Base-by-base conservation (phyloP, 257 asterid genomes). In the Leptodermis oblonga region DNA sequence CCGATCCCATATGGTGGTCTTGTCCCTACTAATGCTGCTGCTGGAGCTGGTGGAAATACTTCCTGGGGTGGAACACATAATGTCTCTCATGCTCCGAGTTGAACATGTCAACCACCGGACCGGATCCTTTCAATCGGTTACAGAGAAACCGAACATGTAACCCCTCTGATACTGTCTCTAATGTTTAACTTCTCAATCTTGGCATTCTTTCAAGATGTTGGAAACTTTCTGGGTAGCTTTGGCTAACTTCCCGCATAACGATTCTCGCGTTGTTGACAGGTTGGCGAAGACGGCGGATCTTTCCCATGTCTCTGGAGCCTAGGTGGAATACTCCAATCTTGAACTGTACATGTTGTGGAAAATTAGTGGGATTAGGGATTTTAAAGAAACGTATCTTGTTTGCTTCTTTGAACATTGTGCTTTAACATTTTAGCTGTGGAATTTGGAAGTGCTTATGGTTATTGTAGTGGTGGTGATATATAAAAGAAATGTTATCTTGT, bases 61-160 rank as follows among this genome's bases (percentile, higher is more conserved):
- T 48, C 75, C 22, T 74, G 85, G 84, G 81, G 72, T 64, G 85
- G 81, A 56, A 55, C 79, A 70, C 79, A 77, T 80, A 85, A 78
- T 73, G 60, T 69, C 49, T 42, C 77, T 34, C 84, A 70, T 52
- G 60, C 74, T 61, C 70, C 58, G 74, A 66, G 59, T 75, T 86
- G 77, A 77, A 73, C 65, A 66, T 45, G 68, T 22, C 43, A 23
- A n/a, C 65, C 53, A 4, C 26, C 4, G 20, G 54, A 23, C 48
- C 1, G 31, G 23, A 30, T 25, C 42, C 30, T 42, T 65, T 28
- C 0, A 12, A 23, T 25, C 36, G 11, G n/a, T 37, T 25, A 1
- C 13, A 18, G 34, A 17, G 45, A 34, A 7, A 33, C 45, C 10
- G 5, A 31, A 7, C 23, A 6, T 22, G 17, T 31, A 39, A 12